Base-by-base conservation (phyloP, 2,329 filamentous ascomycete species). In the Sclerotinia glacialis region DNA sequence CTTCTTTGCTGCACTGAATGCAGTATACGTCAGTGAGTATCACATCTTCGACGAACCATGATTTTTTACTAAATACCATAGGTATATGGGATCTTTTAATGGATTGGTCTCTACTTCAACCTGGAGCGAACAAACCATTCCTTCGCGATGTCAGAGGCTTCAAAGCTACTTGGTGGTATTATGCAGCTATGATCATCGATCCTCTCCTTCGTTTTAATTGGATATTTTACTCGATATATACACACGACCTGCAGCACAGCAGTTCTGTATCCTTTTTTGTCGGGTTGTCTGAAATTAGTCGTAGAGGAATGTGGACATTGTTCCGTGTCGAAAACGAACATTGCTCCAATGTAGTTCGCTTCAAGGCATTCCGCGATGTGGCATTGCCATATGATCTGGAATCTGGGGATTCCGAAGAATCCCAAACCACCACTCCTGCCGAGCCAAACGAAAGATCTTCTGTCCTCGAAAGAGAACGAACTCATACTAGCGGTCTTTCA, bases 251-350 rank as follows among this genome's bases (percentile, higher is more conserved):
- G 0, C 93, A 97, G 74, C 93, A 98, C 77, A 94, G 90, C 1
- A 90, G 91, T 3, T 77, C 93, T 2, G 85, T 93, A 6, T 93
- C 91, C 1, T 98, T 98, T 78, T 72, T 90, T 40, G 86, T 97
- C 21, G 84, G 86, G 1, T 80, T 97, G 3, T 86, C 89, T 11
- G 95, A 99, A 77, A 86, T 96, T 28, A 83, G 86, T n/a, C 87
- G 95, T 42, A 83, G 95, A 76, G 93, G 92, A 69, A 86, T 97
- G 75, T 99, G 95, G 95, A 89, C 90, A 0, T 82, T 98, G 5
- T 90, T 99, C 77, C 91, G 95, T 50, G 93, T 99, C 34, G 95
- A 99, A 78, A 99, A 99, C 77, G 95, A 99, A 74, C 95, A 99
- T 79, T 97, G 93, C 78, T 89, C 90, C 65, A 97, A 97, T 73